Evolutionary conservation across 164 flowering plant genomes (phyloP), one percentile per base, ranked within the genome.

Genomic region (Nelumbo lutea): DNA sequence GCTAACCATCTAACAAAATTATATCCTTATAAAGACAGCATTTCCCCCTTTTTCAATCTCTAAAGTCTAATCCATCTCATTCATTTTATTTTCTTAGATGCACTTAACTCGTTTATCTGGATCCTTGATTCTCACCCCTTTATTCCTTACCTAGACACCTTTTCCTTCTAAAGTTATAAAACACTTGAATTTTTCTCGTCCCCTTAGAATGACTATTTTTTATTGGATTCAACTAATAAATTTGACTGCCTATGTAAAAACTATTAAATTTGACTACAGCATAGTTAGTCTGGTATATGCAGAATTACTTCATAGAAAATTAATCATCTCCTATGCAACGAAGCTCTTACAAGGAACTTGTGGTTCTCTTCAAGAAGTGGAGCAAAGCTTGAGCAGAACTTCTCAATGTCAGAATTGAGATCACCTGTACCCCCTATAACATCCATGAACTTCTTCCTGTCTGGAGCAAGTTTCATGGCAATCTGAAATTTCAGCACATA

Each of bases 401-500:
- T 80, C 69, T 86, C 87, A 73, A 93, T 93, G 73, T 95, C 97
- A 46, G 81, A 80, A 69, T 78, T 73, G 46, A 86, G 52, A 70
- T 91, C 86, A 43, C 86, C 95, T 5, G 73, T 63, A n/a, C 86
- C 85, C 9, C 86, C 85, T 42, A 95, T 58, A 39, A 92, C 92
- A 4, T 88, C 90, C 90, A 88, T 87, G 78, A 95, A 95, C 79
- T 89, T 95, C 77, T 86, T 92, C 84, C 97, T 90, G 70, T 92
- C 97, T 8, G 98, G 98, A 60, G 92, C 98, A 74, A 95, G 88
- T 85, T 95, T 95, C 84, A 90, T 83, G 44, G 92, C 97, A 63
- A 90, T 78, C 97, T 91, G 76, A 41, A 59, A 73, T 70, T 70
- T 62, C 58, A 67, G 59, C 14, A 67, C 38, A 5, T 59, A 8